Evolutionary conservation across 148 eudicot species (phyloP).

Genomic region (Vaccinium macrocarpon): DNA sequence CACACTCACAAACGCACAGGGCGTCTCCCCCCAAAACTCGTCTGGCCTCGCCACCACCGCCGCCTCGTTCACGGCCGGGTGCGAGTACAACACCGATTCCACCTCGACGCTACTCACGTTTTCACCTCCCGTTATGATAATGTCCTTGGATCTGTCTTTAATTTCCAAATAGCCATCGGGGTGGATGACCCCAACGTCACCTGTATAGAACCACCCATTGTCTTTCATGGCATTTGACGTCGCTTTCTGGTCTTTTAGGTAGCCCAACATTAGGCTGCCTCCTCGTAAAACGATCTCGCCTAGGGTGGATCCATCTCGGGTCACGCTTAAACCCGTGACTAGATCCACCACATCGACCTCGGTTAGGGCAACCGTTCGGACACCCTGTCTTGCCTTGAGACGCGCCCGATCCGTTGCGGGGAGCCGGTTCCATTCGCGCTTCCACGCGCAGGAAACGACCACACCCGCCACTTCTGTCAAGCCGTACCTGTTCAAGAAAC

Average conservation of each 20-base stretch:
- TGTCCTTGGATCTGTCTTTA: constrained; percentile 64
- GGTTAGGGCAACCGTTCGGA: constrained; percentile 42
- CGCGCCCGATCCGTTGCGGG: constrained; percentile 39
- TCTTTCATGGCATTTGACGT: constrained; percentile 39
- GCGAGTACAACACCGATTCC: constrained; percentile 41
- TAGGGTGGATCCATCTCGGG: constrained; percentile 41
- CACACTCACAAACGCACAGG: constrained; percentile 43
- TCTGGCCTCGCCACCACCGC: constrained; percentile 55
- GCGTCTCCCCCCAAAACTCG: constrained; percentile 51
- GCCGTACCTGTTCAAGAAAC: constrained; percentile 17
- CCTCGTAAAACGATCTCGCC: constrained; percentile 63
- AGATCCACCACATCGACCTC: constrained; percentile 51
- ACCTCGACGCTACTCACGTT: constrained; percentile 65
- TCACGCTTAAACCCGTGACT: constrained; percentile 34
- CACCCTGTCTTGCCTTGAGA: constrained; percentile 55
- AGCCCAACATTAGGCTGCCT: constrained; percentile 58
- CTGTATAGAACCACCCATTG: constrained; percentile 70
- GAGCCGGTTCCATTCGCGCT: constrained; percentile 30
- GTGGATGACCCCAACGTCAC: constrained; percentile 69
- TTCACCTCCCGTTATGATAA: constrained; percentile 56
- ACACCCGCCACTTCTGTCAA: constrained; percentile 38
- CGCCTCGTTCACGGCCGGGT: constrained; percentile 47
- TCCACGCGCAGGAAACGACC: constrained; percentile 47
- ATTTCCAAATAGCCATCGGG: constrained; percentile 65
- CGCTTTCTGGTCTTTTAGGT: constrained; percentile 44